Evolutionary conservation across 768 basidiomycete species (phyloP), one percentile per base, ranked within the genome.

Genomic region (Suillus sp.): DNA sequence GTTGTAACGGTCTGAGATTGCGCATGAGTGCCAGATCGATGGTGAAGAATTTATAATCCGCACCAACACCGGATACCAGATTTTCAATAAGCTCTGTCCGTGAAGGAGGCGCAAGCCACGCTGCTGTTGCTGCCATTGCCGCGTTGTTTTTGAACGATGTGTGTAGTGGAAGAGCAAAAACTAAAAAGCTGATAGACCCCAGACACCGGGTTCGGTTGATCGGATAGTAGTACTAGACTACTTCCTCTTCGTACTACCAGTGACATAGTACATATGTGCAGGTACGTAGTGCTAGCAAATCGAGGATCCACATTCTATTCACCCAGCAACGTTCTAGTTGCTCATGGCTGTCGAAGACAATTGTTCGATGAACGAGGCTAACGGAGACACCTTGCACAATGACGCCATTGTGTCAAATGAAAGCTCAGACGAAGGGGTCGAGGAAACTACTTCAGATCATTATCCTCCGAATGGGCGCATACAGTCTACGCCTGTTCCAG

Each of bases 21-120:
- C 43, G 60, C 66, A 57, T 25, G 20, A 63, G 43, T 35, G 60
- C 30, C 5, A 34, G 16, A 58, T 7, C 56, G 62, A 56, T 34
- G 7, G 48, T 42, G 18, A 25, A 13, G 20, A 35, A 30, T 22
- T 65, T 45, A 59, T n/a, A 25, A 25, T 42, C 57, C 92, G 67
- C 65, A 92, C 93, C 93, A 54, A 95, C 93, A 50, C 93, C 93
- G 27, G 91, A 93, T 30, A 95, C 93, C 25, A 98, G 86, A 69
- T 91, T 89, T 71, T 96, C 93, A 63, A 98, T 96, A 70, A 92
- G 84, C 64, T 92, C 90, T 66, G 93, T 88, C 55, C 95, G 84
- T 57, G 90, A 91, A 20, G 86, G 77, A 43, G 95, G 95, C 32
- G 83, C 80, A 58, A 87, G 79, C 92, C 92, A 94, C 66, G 83